Conservation (phyloP, 495 filamentous ascomycete species). For the Neurospora sp. region DNA sequence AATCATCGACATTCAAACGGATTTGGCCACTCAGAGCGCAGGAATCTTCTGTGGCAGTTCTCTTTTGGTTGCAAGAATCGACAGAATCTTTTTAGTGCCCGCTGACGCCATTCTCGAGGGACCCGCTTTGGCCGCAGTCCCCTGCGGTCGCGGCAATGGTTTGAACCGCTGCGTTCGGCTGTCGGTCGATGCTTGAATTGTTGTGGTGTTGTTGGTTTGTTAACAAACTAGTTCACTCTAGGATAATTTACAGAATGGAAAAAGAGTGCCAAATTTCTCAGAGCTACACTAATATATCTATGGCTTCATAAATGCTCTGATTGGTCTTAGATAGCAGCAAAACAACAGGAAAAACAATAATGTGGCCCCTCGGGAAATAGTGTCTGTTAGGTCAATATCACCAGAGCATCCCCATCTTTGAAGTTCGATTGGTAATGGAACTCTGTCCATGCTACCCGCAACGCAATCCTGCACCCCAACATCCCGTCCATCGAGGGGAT, state of each 20-base stretch:
- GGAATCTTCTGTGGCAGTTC: not conserved
- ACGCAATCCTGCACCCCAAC: not conserved
- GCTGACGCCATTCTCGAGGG: constrained; percentile 20
- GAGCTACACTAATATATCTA: too few relatives aligned
- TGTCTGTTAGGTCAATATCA: not conserved
- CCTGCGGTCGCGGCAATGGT: not conserved
- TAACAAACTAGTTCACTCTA: not conserved
- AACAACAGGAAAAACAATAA: too few relatives aligned
- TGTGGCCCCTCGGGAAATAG: not conserved
- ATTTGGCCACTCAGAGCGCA: not conserved
- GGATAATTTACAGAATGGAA: too few relatives aligned
- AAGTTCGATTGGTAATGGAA: not conserved
- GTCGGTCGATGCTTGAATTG: not conserved
- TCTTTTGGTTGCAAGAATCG: not conserved
- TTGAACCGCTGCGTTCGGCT: not conserved
- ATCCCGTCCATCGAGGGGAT: not conserved
- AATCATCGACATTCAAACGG: not conserved
- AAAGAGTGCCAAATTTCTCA: too few relatives aligned
- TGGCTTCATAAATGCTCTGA: too few relatives aligned
- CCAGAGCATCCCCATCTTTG: not conserved
- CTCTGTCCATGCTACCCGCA: not conserved
- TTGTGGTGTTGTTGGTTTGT: not conserved
- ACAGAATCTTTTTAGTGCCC: constrained; percentile 10
- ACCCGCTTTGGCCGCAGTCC: constrained; percentile 1
- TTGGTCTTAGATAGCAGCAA: too few relatives aligned